These are phyloP conservation scores for Ceratobasidium sp. DNA, from an alignment of 1,284 basidiomycete genomes.

Conservation along the genomic window DNA sequence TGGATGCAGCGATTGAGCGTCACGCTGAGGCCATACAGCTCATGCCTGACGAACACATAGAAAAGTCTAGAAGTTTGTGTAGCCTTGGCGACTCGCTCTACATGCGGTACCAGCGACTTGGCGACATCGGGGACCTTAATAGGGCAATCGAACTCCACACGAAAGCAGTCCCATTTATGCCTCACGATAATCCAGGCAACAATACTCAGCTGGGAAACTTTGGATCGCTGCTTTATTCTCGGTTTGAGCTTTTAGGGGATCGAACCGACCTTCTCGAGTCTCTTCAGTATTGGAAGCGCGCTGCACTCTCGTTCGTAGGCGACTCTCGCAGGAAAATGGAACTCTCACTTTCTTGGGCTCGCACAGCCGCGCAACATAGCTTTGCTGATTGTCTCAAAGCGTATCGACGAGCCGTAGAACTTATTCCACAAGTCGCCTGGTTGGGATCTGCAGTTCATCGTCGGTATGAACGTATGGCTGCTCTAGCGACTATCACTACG, in stretches of 20 bases:
- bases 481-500: background rate
- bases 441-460: background rate
- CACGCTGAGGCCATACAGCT: background rate
- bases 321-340: background rate
- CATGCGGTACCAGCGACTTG: background rate
- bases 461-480: background rate
- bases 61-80: background rate
- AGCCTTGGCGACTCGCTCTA: background rate
- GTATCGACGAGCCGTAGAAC: background rate
- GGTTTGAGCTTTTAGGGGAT: too few relatives aligned
- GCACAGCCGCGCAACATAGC: background rate
- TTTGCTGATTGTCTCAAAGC: background rate
- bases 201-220: too few relatives aligned
- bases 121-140: background rate
- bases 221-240: too few relatives aligned
- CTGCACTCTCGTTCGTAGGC: background rate
- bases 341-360: background rate
- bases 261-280: too few relatives aligned
- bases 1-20: background rate
- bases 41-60: background rate
- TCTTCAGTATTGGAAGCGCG: too few relatives aligned
- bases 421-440: slow-evolving; percentile 26
- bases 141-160: background rate
- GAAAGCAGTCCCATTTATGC: background rate
- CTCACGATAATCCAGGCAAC: background rate